Evolutionary conservation across 352 stramenopile species (phyloP).

Genomic region (Pythium oligandrum): DNA sequence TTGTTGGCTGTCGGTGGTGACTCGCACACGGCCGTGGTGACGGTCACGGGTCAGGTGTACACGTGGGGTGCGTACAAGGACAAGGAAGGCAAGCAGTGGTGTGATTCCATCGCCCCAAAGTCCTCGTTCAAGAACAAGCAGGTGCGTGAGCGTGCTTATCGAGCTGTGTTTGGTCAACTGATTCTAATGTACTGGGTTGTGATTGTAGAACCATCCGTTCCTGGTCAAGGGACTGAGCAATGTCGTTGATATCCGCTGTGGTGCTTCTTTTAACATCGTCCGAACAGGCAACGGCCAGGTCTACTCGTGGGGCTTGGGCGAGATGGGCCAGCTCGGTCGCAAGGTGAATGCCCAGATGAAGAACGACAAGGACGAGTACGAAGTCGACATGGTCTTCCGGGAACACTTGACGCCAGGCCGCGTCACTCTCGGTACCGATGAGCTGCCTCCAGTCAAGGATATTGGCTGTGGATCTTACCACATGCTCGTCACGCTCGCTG

Average conservation of each 20-base stretch:
- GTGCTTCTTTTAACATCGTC: slow-evolving; percentile 81
- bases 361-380: slow-evolving; percentile 62
- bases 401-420: slow-evolving; percentile 76
- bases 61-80: slow-evolving; percentile 96
- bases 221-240: slow-evolving; percentile 50
- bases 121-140: slow-evolving; percentile 84
- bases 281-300: slow-evolving; percentile 83
- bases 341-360: slow-evolving; percentile 61
- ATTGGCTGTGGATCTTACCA: slow-evolving; percentile 90
- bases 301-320: slow-evolving; percentile 90
- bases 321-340: slow-evolving; percentile 85
- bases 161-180: not conserved
- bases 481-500: slow-evolving; percentile 58
- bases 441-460: slow-evolving; percentile 57
- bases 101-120: slow-evolving; percentile 56
- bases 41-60: slow-evolving; percentile 87
- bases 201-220: slow-evolving; percentile 35
- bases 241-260: slow-evolving; percentile 79
- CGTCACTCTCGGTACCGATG: slow-evolving; percentile 51
- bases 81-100: slow-evolving; percentile 94
- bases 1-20: slow-evolving; percentile 91
- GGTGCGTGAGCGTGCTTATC: slow-evolving; percentile 4
- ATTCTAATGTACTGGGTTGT: slow-evolving; percentile 1
- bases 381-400: slow-evolving; percentile 63
- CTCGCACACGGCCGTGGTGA: slow-evolving; percentile 91